A percentile compares a stretch with the other conserved stretches of the same genome.
Conservation (phyloP, 2,329 filamentous ascomycete genomes). For the Penicillium vulpinum region DNA sequence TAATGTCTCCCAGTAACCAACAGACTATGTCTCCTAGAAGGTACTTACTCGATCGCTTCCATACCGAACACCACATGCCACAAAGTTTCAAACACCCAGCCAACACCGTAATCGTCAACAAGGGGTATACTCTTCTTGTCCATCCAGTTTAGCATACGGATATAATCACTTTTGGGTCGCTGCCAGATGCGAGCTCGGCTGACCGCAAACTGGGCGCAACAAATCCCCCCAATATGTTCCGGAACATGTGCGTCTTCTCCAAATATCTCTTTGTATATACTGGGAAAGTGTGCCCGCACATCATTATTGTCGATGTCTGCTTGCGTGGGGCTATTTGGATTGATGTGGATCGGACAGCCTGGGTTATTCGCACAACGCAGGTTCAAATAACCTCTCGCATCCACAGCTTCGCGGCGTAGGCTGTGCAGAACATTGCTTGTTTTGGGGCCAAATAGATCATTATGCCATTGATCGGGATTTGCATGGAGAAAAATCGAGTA, state of each 20-base stretch:
- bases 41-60: constrained; percentile 18
- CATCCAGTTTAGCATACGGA: constrained; percentile 23
- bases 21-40: not conserved
- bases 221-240: constrained; percentile 13
- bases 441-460: constrained; percentile 23
- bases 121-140: not conserved
- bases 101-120: constrained; percentile 19
- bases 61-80: constrained; percentile 28
- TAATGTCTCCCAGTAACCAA: not conserved
- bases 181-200: constrained; percentile 20
- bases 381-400: constrained; percentile 36
- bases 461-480: constrained; percentile 27
- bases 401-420: constrained; percentile 32
- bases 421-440: constrained; percentile 23
- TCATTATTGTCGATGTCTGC: constrained; percentile 21
- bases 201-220: constrained; percentile 29
- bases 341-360: constrained; percentile 38
- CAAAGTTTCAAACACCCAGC: constrained; percentile 25
- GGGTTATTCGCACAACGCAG: constrained; percentile 36
- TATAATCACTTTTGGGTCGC: constrained; percentile 21
- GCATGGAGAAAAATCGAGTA: constrained; percentile 60
- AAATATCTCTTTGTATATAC: constrained; percentile 16
- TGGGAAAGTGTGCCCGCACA: constrained; percentile 22
- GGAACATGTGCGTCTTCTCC: constrained; percentile 6
- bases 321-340: constrained; percentile 28